Conservation (phyloP, 208 protist genomes). For the Phytomonas sp. region DNA sequence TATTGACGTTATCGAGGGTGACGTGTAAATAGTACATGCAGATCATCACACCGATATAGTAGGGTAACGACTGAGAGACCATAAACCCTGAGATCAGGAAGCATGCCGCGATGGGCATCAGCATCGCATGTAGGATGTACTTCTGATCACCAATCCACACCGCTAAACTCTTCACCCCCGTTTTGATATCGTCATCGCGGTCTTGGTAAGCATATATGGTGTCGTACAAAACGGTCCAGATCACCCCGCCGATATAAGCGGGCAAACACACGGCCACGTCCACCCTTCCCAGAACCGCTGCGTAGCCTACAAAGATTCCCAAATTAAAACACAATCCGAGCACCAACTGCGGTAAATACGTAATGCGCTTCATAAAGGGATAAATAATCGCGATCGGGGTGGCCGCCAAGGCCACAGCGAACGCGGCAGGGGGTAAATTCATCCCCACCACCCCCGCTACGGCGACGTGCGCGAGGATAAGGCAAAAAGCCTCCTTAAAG, state of each 20-base stretch:
- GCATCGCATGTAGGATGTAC: conserved; percentile 57
- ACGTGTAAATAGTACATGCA: conserved; percentile 57
- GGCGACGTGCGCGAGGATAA: conserved; percentile 36
- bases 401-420: conserved; percentile 42
- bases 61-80: conserved; percentile 65
- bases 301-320: conserved; percentile 86
- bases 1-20: conserved; percentile 83
- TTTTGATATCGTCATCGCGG: conserved; percentile 61
- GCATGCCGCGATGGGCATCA: conserved; percentile 32
- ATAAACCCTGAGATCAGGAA: conserved; percentile 53
- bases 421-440: conserved; percentile 59
- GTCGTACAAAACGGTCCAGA: conserved; percentile 79
- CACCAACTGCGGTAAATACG: conserved; percentile 70
- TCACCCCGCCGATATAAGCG: conserved; percentile 54
- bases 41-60: conserved; percentile 48
- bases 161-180: conserved; percentile 74
- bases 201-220: conserved; percentile 85
- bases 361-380: conserved; percentile 81
- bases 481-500: conserved; percentile 38
- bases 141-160: conserved; percentile 78
- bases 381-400: conserved; percentile 62
- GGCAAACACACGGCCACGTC: conserved; percentile 64
- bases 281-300: conserved; percentile 65
- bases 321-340: conserved; percentile 73
- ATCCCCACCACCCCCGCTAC: conserved; percentile 45